Conservation (phyloP, 2,329 filamentous ascomycete genomes). For the Neocatenulostroma microsporum region DNA sequence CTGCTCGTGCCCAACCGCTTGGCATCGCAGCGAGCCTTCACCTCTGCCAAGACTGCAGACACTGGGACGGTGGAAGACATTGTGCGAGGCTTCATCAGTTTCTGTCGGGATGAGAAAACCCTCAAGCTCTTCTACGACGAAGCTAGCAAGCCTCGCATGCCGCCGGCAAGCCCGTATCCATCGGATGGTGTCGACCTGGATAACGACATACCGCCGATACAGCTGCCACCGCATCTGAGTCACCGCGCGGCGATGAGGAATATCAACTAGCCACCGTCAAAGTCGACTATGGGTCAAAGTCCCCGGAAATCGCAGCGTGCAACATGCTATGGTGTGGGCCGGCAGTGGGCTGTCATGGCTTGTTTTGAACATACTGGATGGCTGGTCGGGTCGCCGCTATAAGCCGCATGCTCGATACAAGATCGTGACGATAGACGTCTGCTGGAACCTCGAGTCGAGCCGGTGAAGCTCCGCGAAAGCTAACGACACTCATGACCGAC, state of each 20-base stretch:
- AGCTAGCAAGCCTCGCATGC: constrained; percentile 24
- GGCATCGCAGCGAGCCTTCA: constrained; percentile 12
- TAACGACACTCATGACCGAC: no score
- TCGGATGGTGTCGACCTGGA: constrained; percentile 10
- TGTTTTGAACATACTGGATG: no score
- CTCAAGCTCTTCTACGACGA: constrained; percentile 39
- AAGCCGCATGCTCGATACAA: no score
- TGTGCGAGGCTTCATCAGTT: constrained; percentile 37
- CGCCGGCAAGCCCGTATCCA: constrained; percentile 33
- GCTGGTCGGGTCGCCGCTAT: no score
- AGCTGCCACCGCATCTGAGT: constrained; percentile 31
- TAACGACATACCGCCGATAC: constrained; percentile 35
- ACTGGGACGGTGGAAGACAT: constrained; percentile 31
- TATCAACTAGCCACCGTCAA: background rate
- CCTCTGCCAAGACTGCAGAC: constrained; percentile 15
- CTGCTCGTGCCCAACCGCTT: constrained; percentile 79
- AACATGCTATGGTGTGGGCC: no score
- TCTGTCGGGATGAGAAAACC: constrained; percentile 35
- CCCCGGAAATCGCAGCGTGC: no score
- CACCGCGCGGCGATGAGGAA: constrained; percentile 9
- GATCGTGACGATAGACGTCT: no score
- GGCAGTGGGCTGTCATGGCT: no score
- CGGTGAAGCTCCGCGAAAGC: no score
- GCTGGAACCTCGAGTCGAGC: no score
- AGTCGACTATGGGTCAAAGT: no score